Percentiles rank a stretch among this genome's conserved stretches.
Evolutionary conservation across 805 yeast species (phyloP).

Genomic region (Cyberlindnera misumaiensis): DNA sequence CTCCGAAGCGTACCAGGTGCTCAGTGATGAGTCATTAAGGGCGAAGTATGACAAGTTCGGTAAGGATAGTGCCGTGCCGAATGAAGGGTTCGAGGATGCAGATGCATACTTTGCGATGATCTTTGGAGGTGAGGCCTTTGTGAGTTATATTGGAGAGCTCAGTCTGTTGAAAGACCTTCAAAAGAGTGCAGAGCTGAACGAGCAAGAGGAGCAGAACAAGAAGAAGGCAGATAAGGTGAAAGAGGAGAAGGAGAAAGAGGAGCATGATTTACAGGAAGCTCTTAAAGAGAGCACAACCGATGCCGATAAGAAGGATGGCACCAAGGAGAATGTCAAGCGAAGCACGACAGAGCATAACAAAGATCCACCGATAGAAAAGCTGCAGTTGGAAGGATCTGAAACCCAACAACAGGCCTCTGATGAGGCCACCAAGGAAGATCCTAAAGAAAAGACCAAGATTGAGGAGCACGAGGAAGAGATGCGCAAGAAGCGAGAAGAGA

Average conservation of each 20-base stretch:
- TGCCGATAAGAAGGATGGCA: conserved; percentile 4
- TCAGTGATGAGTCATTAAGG: conserved; percentile 58
- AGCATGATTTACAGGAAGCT: conserved; percentile 3
- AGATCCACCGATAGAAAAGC: background rate
- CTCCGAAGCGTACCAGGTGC: conserved; percentile 71
- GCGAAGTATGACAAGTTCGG: conserved; percentile 70
- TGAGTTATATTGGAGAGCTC: conserved; percentile 82
- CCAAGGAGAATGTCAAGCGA: too few relatives aligned
- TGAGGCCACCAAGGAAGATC: conserved; percentile 14
- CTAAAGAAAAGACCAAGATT: conserved; percentile 35
- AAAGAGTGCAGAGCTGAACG: conserved; percentile 46
- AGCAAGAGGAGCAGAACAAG: conserved; percentile 37
- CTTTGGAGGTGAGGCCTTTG: conserved; percentile 88
- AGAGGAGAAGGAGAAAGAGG: conserved; percentile 35
- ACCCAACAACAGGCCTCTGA: too few relatives aligned
- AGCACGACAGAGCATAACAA: conserved; percentile 6
- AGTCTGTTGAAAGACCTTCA: conserved; percentile 71
- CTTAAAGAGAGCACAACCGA: conserved; percentile 20
- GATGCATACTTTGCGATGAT: conserved; percentile 62
- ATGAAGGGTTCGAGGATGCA: conserved; percentile 69
- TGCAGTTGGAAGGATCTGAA: too few relatives aligned
- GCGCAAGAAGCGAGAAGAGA: conserved; percentile 54
- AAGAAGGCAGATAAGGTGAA: conserved; percentile 16
- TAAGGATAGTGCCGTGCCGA: conserved; percentile 62
- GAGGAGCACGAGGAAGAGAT: conserved; percentile 77